Percentiles rank a stretch among this genome's conserved stretches.
These are phyloP conservation scores for Mycena citricolor DNA, from an alignment of 1,284 basidiomycete genomes.

Conservation along the genomic window DNA sequence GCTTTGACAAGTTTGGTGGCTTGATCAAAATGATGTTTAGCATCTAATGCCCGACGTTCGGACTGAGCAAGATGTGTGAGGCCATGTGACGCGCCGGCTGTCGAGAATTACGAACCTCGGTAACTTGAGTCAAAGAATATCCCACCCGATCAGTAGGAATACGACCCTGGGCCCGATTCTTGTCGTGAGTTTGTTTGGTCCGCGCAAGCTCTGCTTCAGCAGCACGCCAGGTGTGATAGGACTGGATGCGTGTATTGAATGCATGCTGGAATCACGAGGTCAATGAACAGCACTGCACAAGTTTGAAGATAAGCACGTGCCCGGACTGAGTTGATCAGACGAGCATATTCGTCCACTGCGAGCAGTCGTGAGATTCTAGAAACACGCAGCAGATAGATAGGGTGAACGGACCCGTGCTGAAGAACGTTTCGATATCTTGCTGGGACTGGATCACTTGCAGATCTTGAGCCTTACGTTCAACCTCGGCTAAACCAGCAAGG, in stretches of 20 bases:
- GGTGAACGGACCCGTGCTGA: slow-evolving; percentile 63
- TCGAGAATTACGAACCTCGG: slow-evolving; percentile 56
- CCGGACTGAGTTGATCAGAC: slow-evolving; percentile 87
- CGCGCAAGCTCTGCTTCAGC: slow-evolving; percentile 77
- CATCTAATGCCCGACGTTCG: slow-evolving; percentile 78
- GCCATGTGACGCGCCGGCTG: slow-evolving; percentile 1
- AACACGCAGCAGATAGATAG: slow-evolving; percentile 1
- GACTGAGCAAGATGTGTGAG: slow-evolving; percentile 47
- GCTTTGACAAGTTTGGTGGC: slow-evolving; percentile 85
- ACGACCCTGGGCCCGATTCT: slow-evolving; percentile 71
- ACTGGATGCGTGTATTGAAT: slow-evolving; percentile 83
- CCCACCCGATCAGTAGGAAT: slow-evolving; percentile 66
- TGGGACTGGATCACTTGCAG: slow-evolving; percentile 71
- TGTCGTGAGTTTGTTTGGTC: slow-evolving; percentile 77
- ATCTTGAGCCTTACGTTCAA: slow-evolving; percentile 72
- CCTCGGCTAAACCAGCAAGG: slow-evolving; percentile 67
- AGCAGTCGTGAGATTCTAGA: slow-evolving; percentile 4
- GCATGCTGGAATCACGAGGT: slow-evolving; percentile 55
- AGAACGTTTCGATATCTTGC: slow-evolving; percentile 74
- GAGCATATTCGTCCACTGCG: slow-evolving; percentile 85
- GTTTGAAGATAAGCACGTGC: slow-evolving; percentile 44
- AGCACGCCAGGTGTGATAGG: slow-evolving; percentile 78
- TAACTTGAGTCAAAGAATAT: slow-evolving; percentile 70
- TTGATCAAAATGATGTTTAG: slow-evolving; percentile 85
- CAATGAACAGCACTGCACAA: slow-evolving; percentile 4